Base-by-base conservation (phyloP, 208 protist species). In the Lotmaria passim region DNA sequence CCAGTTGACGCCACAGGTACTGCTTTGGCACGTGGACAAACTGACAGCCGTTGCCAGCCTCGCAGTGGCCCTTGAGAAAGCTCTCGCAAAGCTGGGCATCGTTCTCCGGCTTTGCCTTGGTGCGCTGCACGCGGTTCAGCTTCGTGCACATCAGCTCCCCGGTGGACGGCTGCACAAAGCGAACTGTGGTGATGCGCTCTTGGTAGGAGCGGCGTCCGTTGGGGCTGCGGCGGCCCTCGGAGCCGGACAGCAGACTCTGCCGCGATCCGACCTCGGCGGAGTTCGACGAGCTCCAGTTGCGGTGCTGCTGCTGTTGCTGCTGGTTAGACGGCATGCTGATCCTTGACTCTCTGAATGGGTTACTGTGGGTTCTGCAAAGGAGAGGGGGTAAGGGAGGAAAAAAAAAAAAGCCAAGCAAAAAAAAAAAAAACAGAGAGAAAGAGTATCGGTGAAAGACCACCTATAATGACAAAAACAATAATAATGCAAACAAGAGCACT, bases 1-100 rank as follows among this genome's bases (percentile, higher is more conserved):
- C 74, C 44, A 94, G 78, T 59, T 69, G 81, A 31, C 76, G 69
- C 89, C 89, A 94, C 36, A 88, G 71, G 77, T 93, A 81, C 55
- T 89, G 81, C 28, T 79, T 68, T 15, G 74, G 72, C n/a, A 94
- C 89, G 69, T 94, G 89, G 26, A 83, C 86, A 59, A 81, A 78
- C 24, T 63, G 59, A 48, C 89, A 94, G 7, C 51, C 31, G 43
- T 81, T 75, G 26, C 84, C 82, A 15, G 52, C 21, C 26, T 85
- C 73, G 65, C 85, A 89, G 66, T 81, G 73, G 28, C 70, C 73
- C 28, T 82, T 82, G 48, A 91, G 75, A 59, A 87, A 94, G 28
- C 82, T 83, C 50, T 92, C 85, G 69, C 89, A 94, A 19, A 90
- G 76, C 28, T 64, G 62, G 7, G 57, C 71, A 52, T 82, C 80